Evolutionary conservation across 306 rosid genomes (phyloP).

Genomic region (Abrus pulchellus): DNA sequence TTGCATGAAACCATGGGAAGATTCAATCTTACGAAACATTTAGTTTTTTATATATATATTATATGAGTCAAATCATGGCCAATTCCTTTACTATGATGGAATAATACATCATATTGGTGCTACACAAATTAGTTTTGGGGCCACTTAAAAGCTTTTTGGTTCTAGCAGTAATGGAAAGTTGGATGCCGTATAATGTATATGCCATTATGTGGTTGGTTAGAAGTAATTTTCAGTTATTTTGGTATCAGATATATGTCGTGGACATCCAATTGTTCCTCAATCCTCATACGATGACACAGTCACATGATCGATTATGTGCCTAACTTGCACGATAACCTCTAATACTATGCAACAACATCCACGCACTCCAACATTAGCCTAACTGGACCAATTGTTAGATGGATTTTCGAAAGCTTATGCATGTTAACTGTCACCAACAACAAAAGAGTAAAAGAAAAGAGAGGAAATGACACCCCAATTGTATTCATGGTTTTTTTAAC

Average conservation of each 20-base stretch:
- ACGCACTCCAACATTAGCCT: constrained; percentile 21
- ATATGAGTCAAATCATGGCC: constrained; percentile 10
- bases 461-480: background rate
- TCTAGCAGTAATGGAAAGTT: constrained; percentile 28
- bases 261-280: background rate
- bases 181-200: constrained; percentile 3
- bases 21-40: background rate
- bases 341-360: background rate
- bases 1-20: background rate
- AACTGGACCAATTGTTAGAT: background rate
- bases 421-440: constrained; percentile 13
- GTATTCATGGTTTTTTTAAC: background rate
- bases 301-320: constrained; percentile 34
- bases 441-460: background rate
- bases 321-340: constrained; percentile 10
- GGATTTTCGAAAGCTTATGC: constrained; percentile 7
- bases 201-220: constrained; percentile 37
- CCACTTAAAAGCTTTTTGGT: constrained; percentile 23
- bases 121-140: constrained; percentile 25
- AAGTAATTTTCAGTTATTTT: constrained; percentile 33
- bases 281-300: background rate
- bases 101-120: constrained; percentile 18
- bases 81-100: background rate
- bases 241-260: background rate
- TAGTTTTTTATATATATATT: background rate